phyloP scores from a whole-genome alignment of 176 grass and related monocot genomes.

The Oryza australiensis region DNA sequence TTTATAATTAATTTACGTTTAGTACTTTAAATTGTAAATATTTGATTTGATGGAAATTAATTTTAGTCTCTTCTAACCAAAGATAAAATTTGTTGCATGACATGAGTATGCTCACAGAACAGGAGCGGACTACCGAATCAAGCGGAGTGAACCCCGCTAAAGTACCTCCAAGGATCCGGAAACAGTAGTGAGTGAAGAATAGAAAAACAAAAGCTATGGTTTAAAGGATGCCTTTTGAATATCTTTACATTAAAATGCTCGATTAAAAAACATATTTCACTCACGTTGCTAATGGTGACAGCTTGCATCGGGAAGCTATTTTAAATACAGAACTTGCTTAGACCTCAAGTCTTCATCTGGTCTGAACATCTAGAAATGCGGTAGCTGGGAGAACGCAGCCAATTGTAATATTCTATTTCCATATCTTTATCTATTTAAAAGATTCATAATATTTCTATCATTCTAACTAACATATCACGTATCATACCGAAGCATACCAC shows the following conservation, averaged over 20 bases:
- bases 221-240: neutral
- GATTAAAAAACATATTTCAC: neutral
- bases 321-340: neutral
- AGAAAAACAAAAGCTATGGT: neutral
- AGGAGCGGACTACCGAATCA: neutral
- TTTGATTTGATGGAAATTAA: no score
- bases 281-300: neutral
- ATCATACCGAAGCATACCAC: no score
- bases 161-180: slow-evolving; percentile 10
- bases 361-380: neutral
- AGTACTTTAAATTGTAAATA: no score
- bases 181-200: neutral
- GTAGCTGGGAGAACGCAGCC: no score
- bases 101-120: neutral
- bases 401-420: no score
- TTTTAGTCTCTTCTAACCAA: no score
- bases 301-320: slow-evolving; percentile 15
- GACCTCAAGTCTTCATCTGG: neutral
- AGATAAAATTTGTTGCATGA: neutral
- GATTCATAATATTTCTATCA: no score
- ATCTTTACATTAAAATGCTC: neutral
- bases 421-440: no score
- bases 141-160: neutral
- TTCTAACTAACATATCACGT: no score
- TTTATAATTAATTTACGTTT: no score